phyloP scores from a whole-genome alignment of 495 filamentous ascomycete species.

The Thermochaetoides thermophila region DNA sequence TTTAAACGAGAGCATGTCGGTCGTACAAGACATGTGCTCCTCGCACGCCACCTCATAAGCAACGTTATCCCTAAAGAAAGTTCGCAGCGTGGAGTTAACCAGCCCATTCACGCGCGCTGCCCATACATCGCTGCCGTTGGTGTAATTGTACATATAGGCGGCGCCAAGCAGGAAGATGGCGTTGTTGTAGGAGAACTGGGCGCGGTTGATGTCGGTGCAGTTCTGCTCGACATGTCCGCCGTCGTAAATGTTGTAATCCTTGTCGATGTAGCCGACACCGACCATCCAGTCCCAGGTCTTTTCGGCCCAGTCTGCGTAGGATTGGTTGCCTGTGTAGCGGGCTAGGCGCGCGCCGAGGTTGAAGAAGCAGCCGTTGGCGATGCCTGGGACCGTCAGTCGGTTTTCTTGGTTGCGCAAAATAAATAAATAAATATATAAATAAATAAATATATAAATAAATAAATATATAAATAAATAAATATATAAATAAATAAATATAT shows the following conservation, averaged over 20 bases:
- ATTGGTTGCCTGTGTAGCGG: conserved; percentile 60
- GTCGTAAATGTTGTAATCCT: conserved; percentile 55
- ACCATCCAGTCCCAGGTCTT: conserved; percentile 59
- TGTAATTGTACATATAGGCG: conserved; percentile 68
- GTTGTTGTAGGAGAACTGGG: conserved; percentile 68
- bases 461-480: no score
- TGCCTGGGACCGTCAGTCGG: conserved; percentile 21
- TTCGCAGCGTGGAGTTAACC: conserved; percentile 40
- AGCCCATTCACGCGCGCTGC: conserved; percentile 41
- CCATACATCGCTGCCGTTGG: conserved; percentile 44
- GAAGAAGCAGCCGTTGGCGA: conserved; percentile 78
- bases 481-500: no score
- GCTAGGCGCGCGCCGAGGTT: conserved; percentile 68
- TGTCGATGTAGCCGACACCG: conserved; percentile 46
- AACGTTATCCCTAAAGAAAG: conserved; percentile 43
- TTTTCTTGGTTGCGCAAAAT: background rate
- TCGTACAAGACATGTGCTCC: conserved; percentile 43
- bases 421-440: no score
- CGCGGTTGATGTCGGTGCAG: conserved; percentile 45
- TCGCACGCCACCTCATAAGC: conserved; percentile 58
- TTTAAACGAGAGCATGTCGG: conserved; percentile 75
- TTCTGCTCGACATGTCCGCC: conserved; percentile 51
- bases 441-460: no score
- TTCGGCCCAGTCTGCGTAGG: conserved; percentile 63
- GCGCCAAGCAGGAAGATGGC: conserved; percentile 58